Evolutionary conservation across 208 protist species (phyloP), one percentile per base, ranked within the genome.

Genomic region (Wallacemonas rigidus): DNA sequence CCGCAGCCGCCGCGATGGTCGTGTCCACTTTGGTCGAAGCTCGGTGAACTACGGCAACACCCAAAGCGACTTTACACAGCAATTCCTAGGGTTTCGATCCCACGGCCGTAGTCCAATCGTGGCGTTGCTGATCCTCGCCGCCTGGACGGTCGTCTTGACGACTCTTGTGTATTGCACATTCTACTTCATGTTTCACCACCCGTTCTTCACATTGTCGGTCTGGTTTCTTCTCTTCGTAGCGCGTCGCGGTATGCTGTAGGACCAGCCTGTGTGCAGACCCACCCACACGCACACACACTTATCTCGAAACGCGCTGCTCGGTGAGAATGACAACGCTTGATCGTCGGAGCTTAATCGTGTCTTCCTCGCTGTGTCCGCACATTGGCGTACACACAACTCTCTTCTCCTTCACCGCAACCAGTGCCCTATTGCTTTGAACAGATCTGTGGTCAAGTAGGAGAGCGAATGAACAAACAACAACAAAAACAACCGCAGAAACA

Each of bases 61-160:
- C n/a, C 75, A 67, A 3, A 56, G 74, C 65, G 90, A 95, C 76
- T 93, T 95, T 73, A 90, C 86, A 40, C 67, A 89, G 58, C 72
- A 76, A 15, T 72, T 82, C 45, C 81, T 92, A 57, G 85, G 86
- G n/a, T 61, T 93, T n/a, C 80, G 85, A 58, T 91, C 88, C 5
- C 88, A 95, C 76, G 80, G 80, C 54, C 81, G 88, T 51, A 84
- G 82, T 73, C 88, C 88, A 4, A 4, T 92, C 5, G 67, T 93
- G n/a, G 77, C 79, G 4, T 86, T 95, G 60, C 58, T 92, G n/a
- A 88, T 89, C 41, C 65, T 91, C 17, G 80, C 58, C 45, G 83
- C 83, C 35, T 95, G 88, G 88, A 74, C 80, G 26, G 63, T 91
- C 3, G 61, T 95, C 2, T 61, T 95, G 39, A 73, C 75, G 45